Base-by-base conservation (phyloP, 139 green algal genomes). In the Chlorella sp. region DNA sequence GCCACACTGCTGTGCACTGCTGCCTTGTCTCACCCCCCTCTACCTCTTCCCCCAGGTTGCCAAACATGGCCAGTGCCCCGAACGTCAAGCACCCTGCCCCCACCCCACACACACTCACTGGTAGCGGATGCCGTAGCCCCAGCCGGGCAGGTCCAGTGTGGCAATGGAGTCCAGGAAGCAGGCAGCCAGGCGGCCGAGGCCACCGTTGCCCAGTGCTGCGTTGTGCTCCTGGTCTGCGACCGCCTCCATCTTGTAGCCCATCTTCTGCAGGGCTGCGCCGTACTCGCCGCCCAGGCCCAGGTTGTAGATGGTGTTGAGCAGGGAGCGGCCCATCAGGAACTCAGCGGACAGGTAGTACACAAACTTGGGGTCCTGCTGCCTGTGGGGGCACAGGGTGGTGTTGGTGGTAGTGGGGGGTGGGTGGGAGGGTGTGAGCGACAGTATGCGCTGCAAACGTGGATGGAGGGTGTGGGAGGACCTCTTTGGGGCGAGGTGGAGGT, bases 301-400 rank as follows among this genome's bases (percentile, higher is more conserved):
- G 87, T 98, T 98, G 67, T 94, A 85, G 35, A 98, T 78, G 4
- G 95, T 88, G 85, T 98, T 98, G 30, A 90, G 86, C 64, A 99
- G 84, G 26, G 89, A 93, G 67, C 95, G 88, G 67, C 95, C 95
- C 87, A 97, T 94, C 20, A 99, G 84, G 82, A 97, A 99, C 88
- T 99, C 95, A 87, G 89, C 92, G 86, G 90, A 97, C 73, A 99
- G 81, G 85, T 99, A 99, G 86, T 99, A 99, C 34, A 98, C 93
- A 29, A 87, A 80, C 86, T 97, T 98, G 42, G 91, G 90, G 81
- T 97, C 90, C 71, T 89, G 66, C 73, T 97, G 86, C 77, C 87
- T 92, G 85, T 35, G 59, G n/a, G n/a, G n/a, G n/a, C n/a, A n/a
- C n/a, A n/a, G n/a, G n/a, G n/a, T n/a, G n/a, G n/a, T n/a, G n/a